A percentile compares a stretch with the other conserved stretches of the same genome.
These are phyloP conservation scores for Chytriomyces confervae DNA, from an alignment of 192 early-diverging fungal species.

Conservation along the genomic window DNA sequence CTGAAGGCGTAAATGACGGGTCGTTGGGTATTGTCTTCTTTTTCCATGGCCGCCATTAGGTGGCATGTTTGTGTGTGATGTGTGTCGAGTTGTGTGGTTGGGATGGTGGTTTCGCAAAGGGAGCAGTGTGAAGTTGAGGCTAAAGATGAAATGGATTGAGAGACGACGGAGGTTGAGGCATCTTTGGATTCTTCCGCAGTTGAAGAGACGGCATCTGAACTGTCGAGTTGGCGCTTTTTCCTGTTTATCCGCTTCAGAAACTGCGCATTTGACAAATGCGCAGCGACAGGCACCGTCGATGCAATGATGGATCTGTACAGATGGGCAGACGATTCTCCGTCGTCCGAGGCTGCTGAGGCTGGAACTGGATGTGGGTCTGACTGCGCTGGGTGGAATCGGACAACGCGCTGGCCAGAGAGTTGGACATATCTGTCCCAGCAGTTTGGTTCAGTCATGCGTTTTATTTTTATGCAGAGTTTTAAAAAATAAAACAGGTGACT, in stretches of 20 bases:
- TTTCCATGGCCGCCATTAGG: not conserved
- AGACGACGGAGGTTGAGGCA: not conserved
- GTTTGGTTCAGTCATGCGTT: not conserved
- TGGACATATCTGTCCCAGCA: no score
- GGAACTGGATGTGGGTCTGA: not conserved
- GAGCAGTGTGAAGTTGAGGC: not conserved
- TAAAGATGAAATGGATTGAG: no score
- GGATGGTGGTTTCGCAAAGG: not conserved
- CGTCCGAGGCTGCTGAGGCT: no score
- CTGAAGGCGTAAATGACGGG: constrained; percentile 27
- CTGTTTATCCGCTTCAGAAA: constrained; percentile 5
- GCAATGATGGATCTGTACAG: no score
- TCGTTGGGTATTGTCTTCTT: not conserved
- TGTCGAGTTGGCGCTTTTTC: not conserved
- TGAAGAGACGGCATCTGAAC: no score
- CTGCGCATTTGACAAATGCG: constrained; percentile 11
- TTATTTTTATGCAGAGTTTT: not conserved
- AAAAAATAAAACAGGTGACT: not conserved
- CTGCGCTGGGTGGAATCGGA: constrained; percentile 5
- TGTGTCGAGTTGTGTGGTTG: not conserved
- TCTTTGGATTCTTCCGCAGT: not conserved
- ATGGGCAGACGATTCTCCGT: no score
- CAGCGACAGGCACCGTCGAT: no score
- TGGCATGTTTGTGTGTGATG: constrained; percentile 9
- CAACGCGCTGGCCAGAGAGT: not conserved